These are phyloP conservation scores for Coelastrella sp. DNA, from an alignment of 139 green algal species.

Conservation along the genomic window DNA sequence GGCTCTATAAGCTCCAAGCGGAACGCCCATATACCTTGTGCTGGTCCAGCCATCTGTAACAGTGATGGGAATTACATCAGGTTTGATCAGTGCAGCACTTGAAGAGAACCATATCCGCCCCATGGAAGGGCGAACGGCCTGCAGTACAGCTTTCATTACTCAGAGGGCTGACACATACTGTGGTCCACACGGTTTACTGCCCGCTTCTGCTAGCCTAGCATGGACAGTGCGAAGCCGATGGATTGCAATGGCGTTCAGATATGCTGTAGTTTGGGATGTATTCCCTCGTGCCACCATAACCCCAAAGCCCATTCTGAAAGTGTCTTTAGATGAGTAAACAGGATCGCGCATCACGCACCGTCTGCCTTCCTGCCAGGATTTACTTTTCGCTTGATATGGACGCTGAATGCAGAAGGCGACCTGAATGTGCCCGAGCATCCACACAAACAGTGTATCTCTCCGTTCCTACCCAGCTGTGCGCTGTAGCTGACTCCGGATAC, in stretches of 20 bases:
- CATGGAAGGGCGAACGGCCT: not conserved
- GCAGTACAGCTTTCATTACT: not conserved
- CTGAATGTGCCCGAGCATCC: slow-evolving; percentile 14
- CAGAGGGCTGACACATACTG: not conserved
- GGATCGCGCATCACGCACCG: not conserved
- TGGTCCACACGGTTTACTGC: not conserved
- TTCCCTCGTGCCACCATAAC: too few relatives aligned
- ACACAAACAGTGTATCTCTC: not conserved
- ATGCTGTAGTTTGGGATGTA: not conserved
- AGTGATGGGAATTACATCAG: too few relatives aligned
- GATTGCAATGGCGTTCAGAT: not conserved
- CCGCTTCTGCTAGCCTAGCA: not conserved
- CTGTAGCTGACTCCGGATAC: slow-evolving; percentile 1
- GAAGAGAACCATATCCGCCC: too few relatives aligned
- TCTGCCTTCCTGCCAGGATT: slow-evolving; percentile 16
- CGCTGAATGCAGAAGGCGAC: slow-evolving; percentile 24
- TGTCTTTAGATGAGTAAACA: too few relatives aligned
- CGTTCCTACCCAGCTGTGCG: not conserved
- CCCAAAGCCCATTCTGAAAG: too few relatives aligned
- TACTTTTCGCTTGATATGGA: slow-evolving; percentile 24
- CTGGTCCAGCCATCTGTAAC: slow-evolving; percentile 2
- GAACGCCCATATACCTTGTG: not conserved
- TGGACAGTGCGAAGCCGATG: not conserved
- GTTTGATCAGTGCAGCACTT: too few relatives aligned
- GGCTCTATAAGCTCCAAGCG: slow-evolving; percentile 7